phyloP scores from a whole-genome alignment of 345 rosid genomes.

The Anastatica hierochuntica region DNA sequence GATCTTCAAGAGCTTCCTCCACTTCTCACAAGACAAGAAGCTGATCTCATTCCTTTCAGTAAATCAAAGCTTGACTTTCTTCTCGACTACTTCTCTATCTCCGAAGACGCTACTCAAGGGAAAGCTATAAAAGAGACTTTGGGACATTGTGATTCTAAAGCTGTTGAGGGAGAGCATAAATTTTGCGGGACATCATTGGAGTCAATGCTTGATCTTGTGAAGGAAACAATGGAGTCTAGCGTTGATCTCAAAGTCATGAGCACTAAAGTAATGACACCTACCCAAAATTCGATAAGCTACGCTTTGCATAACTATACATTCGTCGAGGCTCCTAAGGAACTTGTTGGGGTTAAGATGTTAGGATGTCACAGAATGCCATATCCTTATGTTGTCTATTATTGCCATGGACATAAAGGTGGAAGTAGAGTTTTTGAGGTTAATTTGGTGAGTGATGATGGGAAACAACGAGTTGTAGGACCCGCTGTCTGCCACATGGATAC shows the following conservation, averaged over 20 bases:
- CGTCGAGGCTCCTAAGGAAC: conserved; percentile 23
- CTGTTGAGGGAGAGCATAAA: conserved; percentile 41
- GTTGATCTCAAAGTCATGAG: conserved; percentile 30
- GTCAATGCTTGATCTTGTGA: conserved; percentile 53
- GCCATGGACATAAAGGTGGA: conserved; percentile 47
- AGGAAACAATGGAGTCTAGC: conserved; percentile 29
- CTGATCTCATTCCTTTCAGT: conserved; percentile 54
- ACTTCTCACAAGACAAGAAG: conserved; percentile 48
- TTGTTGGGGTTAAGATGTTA: conserved; percentile 27
- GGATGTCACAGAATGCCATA: conserved; percentile 64
- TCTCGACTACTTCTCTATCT: conserved; percentile 46
- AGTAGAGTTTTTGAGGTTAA: conserved; percentile 33
- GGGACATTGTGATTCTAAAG: conserved; percentile 34
- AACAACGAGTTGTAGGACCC: conserved; percentile 33
- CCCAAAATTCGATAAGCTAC: conserved; percentile 7
- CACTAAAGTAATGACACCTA: conserved; percentile 21
- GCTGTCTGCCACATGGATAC: conserved; percentile 82
- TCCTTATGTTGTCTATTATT: conserved; percentile 56
- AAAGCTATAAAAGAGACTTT: conserved; percentile 53
- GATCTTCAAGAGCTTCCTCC: conserved; percentile 34
- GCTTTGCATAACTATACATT: conserved; percentile 46
- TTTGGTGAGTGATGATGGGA: conserved; percentile 40
- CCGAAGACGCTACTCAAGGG: conserved; percentile 50
- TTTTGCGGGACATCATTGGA: conserved; percentile 59
- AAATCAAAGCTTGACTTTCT: conserved; percentile 36